Evolutionary conservation across 2,329 filamentous ascomycete genomes (phyloP), one percentile per base, ranked within the genome.

Genomic region (Cordyceps cateniannulata): DNA sequence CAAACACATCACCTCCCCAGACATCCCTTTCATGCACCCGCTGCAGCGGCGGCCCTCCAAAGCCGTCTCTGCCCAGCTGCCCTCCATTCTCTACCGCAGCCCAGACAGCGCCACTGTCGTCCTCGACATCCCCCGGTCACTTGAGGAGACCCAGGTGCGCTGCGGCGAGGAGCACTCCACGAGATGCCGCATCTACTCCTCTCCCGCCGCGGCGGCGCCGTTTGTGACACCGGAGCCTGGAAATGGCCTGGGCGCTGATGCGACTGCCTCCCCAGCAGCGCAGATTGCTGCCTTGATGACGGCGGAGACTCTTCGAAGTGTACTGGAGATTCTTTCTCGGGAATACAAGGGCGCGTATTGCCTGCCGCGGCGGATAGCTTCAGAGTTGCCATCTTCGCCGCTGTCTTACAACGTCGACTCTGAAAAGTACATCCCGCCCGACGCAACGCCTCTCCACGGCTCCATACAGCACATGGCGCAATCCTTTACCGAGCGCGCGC

Each of bases 91-190:
- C 56, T 76, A 69, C 62, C 66, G 70, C 53, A 72, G 62, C 64
- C 44, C 51, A 5, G 69, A 73, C 65, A 68, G 73, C 53, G 77
- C 80, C 50, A 72, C 87, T 58, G 76, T 84, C 24, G 70, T 91
- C 27, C 71, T 92, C 56, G 89, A 93, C 67, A 82, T 91, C 50
- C 88, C 89, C 25, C 76, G 78, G 20, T 90, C 89, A 1, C 82
- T 92, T 44, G 85, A 89, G 65, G 78, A 84, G 62, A 84, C 83
- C 20, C 89, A 92, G 72, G 78, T 79, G 38, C 74, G 75, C 14
- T 69, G 74, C 7, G 73, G 72, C 32, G 66, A 76, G 38, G 62
- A 64, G 53, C 73, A 75, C 55, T 24, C 24, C 25, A 27, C 49
- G 3, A n/a, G 14, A 52, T 47, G 57, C 40, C 75, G 76, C 60